Evolutionary conservation across 345 rosid species (phyloP).

Genomic region (Syzygium aqueum): DNA sequence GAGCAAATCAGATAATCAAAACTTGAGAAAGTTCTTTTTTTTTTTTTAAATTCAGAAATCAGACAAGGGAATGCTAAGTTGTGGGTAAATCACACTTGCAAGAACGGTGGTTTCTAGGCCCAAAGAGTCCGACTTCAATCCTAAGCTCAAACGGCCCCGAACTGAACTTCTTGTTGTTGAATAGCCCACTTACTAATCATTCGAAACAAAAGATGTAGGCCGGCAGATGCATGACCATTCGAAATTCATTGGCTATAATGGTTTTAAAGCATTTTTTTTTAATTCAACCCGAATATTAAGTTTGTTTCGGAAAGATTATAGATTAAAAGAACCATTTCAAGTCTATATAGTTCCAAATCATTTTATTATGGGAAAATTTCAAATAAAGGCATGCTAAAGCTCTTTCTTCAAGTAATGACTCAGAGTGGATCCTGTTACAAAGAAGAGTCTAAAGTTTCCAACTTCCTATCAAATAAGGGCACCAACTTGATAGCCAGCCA

Average conservation of each 20-base stretch:
- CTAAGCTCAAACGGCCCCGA: rapidly evolving
- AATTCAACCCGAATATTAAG: neutral
- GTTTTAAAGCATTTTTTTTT: neutral
- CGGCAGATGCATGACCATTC: neutral
- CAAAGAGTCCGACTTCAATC: neutral
- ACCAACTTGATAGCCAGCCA: no score
- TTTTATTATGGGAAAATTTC: no score
- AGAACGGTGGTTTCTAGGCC: neutral
- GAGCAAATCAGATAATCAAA: neutral
- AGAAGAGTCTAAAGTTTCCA: no score
- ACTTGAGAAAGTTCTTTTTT: neutral
- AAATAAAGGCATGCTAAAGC: no score
- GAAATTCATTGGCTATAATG: neutral
- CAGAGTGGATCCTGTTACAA: no score
- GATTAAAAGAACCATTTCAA: neutral
- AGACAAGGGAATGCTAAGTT: neutral
- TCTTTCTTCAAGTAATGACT: no score
- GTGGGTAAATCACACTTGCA: neutral
- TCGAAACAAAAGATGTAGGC: neutral
- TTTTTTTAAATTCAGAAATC: neutral
- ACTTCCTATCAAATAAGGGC: no score
- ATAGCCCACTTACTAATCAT: neutral
- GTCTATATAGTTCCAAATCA: neutral
- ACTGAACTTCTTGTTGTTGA: neutral
- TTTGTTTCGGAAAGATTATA: neutral